These are phyloP conservation scores for Fistulifera pelliculosa DNA, from an alignment of 108 stramenopile species.

Conservation along the genomic window DNA sequence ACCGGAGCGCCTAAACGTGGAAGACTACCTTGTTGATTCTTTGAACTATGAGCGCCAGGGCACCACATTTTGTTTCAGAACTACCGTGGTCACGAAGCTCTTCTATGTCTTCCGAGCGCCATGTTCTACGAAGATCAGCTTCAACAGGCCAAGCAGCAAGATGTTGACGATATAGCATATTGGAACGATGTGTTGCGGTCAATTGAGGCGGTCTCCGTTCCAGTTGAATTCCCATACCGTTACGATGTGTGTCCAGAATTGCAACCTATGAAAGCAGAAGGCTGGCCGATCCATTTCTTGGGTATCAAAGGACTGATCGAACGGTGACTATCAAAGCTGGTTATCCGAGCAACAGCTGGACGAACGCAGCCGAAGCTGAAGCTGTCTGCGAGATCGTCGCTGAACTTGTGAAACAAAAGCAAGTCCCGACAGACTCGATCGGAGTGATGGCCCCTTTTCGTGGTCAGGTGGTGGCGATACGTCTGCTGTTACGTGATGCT, in stretches of 20 bases:
- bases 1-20: conserved; percentile 3
- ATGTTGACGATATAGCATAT: conserved; percentile 5
- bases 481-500: conserved; percentile 31
- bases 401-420: conserved; percentile 16
- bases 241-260: conserved; percentile 4
- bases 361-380: conserved; percentile 41
- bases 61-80: conserved; percentile 46
- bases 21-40: conserved; percentile 3
- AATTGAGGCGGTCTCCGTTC: conserved; percentile 34
- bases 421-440: conserved; percentile 32
- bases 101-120: conserved; percentile 52
- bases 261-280: conserved; percentile 20
- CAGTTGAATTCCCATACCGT: conserved; percentile 5
- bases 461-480: conserved; percentile 56
- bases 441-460: conserved; percentile 70
- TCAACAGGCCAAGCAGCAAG: conserved; percentile 15
- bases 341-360: conserved; percentile 60
- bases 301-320: conserved; percentile 36
- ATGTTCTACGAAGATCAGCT: conserved; percentile 60
- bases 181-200: conserved; percentile 35
- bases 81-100: conserved; percentile 55
- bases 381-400: conserved; percentile 36
- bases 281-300: conserved; percentile 69
- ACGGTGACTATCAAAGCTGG: conserved; percentile 34
- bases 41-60: conserved; percentile 32